Percentiles rank a stretch among this genome's conserved stretches.
phyloP scores from a whole-genome alignment of 768 basidiomycete species.

The Galerina marginata region DNA sequence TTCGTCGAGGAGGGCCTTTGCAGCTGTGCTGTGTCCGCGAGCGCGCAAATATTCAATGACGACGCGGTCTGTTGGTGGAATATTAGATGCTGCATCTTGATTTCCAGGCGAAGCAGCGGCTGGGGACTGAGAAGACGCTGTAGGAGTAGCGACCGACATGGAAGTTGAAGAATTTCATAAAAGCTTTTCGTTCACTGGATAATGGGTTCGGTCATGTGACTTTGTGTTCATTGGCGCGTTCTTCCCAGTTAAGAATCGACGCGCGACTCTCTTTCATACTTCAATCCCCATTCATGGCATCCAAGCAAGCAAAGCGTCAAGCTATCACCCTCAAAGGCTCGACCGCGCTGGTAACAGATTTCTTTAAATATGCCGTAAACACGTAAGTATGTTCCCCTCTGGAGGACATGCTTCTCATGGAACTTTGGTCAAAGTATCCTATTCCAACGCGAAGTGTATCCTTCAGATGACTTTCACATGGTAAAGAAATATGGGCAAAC shows the following conservation, averaged over 20 bases:
- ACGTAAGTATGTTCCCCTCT: conserved; percentile 60
- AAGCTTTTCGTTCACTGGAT: too few relatives aligned
- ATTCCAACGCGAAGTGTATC: conserved; percentile 96
- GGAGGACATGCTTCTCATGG: conserved; percentile 15
- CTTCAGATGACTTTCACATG: conserved; percentile 98
- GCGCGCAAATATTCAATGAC: conserved; percentile 56
- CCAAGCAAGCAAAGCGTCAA: conserved; percentile 63
- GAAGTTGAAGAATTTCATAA: background rate
- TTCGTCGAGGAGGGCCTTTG: conserved; percentile 53
- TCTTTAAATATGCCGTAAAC: conserved; percentile 99
- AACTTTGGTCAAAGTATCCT: conserved; percentile 65
- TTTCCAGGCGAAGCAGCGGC: conserved; percentile 52
- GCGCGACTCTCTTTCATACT: conserved; percentile 8
- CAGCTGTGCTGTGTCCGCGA: conserved; percentile 52
- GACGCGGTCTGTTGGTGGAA: conserved; percentile 45
- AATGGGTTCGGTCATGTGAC: conserved; percentile 32
- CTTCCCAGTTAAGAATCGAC: conserved; percentile 18
- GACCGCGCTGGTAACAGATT: conserved; percentile 92
- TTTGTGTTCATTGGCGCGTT: conserved; percentile 28
- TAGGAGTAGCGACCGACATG: conserved; percentile 58
- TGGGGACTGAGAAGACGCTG: conserved; percentile 55
- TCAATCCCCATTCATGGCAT: conserved; percentile 36
- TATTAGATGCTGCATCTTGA: conserved; percentile 40
- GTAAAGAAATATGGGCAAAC: conserved; percentile 99
- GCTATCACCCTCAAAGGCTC: conserved; percentile 96